Base-by-base conservation (phyloP, 1,284 basidiomycete species). In the Neolentinus lepideus region DNA sequence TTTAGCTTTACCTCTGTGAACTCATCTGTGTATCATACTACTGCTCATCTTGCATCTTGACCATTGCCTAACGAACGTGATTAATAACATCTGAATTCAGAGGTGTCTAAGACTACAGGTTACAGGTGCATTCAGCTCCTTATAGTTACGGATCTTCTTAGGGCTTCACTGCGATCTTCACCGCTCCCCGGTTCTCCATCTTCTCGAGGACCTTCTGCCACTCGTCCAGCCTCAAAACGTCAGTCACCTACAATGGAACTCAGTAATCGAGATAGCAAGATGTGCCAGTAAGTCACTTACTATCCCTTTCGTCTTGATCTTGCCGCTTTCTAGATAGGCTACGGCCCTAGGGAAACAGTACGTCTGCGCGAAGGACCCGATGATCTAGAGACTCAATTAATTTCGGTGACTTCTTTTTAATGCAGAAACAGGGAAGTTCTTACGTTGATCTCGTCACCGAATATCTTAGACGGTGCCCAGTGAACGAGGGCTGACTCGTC, bases 301-400 rank as follows among this genome's bases (percentile, higher is more conserved):
- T 78, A 83, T 83, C 50, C 80, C 81, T 64, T 79, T 78, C 54
- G 79, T 75, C 58, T 74, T 78, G 66, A 84, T 70, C 70, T 81
- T 82, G 36, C 81, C 81, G 56, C 75, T 75, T 61, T 84, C 82
- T 48, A 84, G 75, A 62, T 83, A 81, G 6, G 75, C 78, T 26
- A 85, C 75, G 2, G 82, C 81, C 48, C 81, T 77, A 22, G 81
- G 80, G 75, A 85, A 84, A 69, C 81, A 83, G 71, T 74, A 75
- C 25, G 75, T 76, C 64, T 83, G 81, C 25, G 79, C 75, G 72
- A 83, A 83, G 27, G 81, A 83, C 52, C 80, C 80, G 61, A 83
- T 79, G 66, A 83, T 80, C 76, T 77, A 19, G 4, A 24, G 19
- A 26, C n/a, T n/a, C n/a, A n/a, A 9, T 19, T 46, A 45, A 8